phyloP scores from a whole-genome alignment of 2,329 filamentous ascomycete species.

The Cladosporium sp. region DNA sequence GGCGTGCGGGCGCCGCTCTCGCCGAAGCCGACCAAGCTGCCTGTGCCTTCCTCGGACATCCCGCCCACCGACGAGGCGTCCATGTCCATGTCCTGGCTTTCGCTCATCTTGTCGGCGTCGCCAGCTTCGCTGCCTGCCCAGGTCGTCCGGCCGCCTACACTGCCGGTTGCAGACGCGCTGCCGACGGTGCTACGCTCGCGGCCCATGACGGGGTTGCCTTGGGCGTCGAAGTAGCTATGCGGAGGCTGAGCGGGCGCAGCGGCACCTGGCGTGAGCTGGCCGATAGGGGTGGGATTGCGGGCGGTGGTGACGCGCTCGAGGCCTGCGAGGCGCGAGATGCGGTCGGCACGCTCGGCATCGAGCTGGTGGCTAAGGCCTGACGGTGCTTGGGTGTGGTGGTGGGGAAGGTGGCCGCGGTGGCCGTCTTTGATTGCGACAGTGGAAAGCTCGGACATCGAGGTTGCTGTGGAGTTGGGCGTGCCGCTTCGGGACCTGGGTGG shows the following conservation, averaged over 20 bases:
- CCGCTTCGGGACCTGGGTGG: slow-evolving; percentile 51
- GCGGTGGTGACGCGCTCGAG: slow-evolving; percentile 79
- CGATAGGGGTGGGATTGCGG: slow-evolving; percentile 41
- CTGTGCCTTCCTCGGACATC: slow-evolving; percentile 78
- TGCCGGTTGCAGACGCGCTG: slow-evolving; percentile 80
- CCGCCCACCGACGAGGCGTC: slow-evolving; percentile 62
- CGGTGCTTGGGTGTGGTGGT: slow-evolving; percentile 48
- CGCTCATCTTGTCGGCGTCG: slow-evolving; percentile 65
- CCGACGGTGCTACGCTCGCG: slow-evolving; percentile 82
- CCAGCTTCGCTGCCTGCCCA: slow-evolving; percentile 60
- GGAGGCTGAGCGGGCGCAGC: slow-evolving; percentile 41
- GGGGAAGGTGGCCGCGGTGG: slow-evolving; percentile 71
- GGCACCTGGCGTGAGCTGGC: slow-evolving; percentile 42
- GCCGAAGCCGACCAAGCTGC: slow-evolving; percentile 83
- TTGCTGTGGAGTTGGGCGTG: slow-evolving; percentile 87
- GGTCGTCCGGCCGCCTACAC: slow-evolving; percentile 60
- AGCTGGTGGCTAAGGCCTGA: slow-evolving; percentile 55
- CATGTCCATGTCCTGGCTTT: slow-evolving; percentile 36
- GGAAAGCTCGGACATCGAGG: slow-evolving; percentile 82
- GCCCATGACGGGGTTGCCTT: slow-evolving; percentile 59
- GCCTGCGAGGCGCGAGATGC: slow-evolving; percentile 90
- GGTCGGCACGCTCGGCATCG: slow-evolving; percentile 87
- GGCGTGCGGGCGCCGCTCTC: slow-evolving; percentile 65
- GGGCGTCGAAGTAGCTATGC: slow-evolving; percentile 73
- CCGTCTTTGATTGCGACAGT: slow-evolving; percentile 96